phyloP scores from a whole-genome alignment of 306 rosid genomes.

The Acacia acuminata region DNA sequence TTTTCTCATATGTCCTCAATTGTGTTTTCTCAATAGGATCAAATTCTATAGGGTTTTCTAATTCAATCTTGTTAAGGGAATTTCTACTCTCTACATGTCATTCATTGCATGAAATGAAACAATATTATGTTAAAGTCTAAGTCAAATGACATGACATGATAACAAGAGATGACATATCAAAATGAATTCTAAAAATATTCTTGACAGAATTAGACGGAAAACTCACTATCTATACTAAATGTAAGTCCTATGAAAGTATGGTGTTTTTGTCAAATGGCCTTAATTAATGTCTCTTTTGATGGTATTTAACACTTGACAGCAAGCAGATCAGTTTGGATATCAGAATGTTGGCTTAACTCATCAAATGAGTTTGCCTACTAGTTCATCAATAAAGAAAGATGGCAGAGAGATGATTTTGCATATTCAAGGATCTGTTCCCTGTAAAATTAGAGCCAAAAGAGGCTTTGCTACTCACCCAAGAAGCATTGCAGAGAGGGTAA shows the following conservation, averaged over 20 bases:
- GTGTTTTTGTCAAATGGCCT: background rate
- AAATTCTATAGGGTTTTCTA: background rate
- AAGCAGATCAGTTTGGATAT: constrained; percentile 42
- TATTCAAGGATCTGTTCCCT: constrained; percentile 66
- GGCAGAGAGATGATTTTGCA: constrained; percentile 46
- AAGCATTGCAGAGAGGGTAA: constrained; percentile 97
- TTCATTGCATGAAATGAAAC: background rate
- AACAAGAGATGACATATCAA: background rate
- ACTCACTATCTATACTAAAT: background rate
- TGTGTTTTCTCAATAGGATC: background rate
- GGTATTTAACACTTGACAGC: constrained; percentile 34
- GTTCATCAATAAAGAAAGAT: constrained; percentile 45
- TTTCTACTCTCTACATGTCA: too few species aligned
- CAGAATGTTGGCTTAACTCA: constrained; percentile 49
- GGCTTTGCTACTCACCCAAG: constrained; percentile 97
- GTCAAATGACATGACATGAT: background rate
- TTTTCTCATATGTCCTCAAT: too few species aligned
- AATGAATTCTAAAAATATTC: background rate
- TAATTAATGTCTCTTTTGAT: background rate
- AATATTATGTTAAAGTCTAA: background rate
- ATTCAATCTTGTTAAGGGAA: background rate
- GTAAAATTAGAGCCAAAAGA: constrained; percentile 87
- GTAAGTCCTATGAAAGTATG: background rate
- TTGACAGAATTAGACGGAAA: background rate
- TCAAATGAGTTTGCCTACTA: constrained; percentile 67